Conservation (phyloP, 768 basidiomycete genomes). For the Tulasnella sp. region DNA sequence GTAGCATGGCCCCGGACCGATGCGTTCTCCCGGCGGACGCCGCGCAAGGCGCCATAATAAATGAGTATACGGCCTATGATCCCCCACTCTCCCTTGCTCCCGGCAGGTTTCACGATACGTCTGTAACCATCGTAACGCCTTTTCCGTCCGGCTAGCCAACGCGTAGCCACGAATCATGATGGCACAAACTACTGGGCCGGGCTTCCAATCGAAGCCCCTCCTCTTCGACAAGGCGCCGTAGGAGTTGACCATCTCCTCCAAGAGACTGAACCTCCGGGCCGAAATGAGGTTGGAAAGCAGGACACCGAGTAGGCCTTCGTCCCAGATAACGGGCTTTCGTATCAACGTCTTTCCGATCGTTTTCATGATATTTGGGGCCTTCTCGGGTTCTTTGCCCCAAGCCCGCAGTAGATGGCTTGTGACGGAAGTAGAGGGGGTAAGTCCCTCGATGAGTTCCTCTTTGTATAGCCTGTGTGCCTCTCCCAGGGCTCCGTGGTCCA, state of each 20-base stretch:
- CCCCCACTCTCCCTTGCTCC: background rate
- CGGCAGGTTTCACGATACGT: background rate
- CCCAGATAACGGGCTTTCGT: background rate
- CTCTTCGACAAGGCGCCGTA: background rate
- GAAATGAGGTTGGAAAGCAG: constrained; percentile 8
- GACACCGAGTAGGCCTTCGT: background rate
- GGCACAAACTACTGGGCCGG: background rate
- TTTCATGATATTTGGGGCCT: background rate
- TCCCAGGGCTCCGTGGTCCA: background rate
- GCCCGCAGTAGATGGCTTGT: constrained; percentile 5
- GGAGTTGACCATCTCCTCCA: background rate
- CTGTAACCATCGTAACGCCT: constrained; percentile 10
- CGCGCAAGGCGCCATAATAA: background rate
- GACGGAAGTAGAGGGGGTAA: background rate
- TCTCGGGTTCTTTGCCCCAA: background rate
- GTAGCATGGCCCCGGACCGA: background rate
- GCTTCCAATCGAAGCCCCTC: background rate
- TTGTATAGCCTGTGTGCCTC: background rate
- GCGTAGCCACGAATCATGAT: constrained; percentile 10
- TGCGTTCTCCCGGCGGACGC: background rate
- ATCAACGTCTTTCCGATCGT: background rate
- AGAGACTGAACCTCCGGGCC: background rate
- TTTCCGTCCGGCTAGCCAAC: background rate
- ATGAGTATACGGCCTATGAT: background rate
- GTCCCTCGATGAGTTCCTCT: background rate